A percentile compares a stretch with the other conserved stretches of the same genome.
Conservation (phyloP, 352 stramenopile species). For the Plasmopara halstedii region DNA sequence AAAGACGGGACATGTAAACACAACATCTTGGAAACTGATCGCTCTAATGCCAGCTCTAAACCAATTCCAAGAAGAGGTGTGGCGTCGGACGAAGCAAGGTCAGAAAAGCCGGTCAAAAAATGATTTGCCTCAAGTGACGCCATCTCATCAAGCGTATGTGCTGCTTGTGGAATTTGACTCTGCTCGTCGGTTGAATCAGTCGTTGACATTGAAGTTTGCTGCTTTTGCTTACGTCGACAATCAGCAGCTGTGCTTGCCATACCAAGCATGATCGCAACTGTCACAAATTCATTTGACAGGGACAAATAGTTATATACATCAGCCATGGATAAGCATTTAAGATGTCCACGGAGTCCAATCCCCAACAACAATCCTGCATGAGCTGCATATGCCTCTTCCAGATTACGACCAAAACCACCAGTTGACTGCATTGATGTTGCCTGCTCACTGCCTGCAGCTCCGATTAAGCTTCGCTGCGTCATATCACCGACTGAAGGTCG, state of each 20-base stretch:
- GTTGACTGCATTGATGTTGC: constrained; percentile 6
- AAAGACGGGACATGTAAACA: constrained; percentile 97
- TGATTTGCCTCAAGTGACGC: constrained; percentile 9
- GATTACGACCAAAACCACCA: constrained; percentile 28
- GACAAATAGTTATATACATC: constrained; percentile 99
- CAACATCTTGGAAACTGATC: constrained; percentile 96
- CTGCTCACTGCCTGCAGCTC: constrained; percentile 6
- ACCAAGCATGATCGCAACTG: constrained; percentile 93
- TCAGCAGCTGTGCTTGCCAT: constrained; percentile 93
- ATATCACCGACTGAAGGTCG: constrained; percentile 50
- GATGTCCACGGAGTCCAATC: constrained; percentile 91
- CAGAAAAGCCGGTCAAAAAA: constrained; percentile 19
- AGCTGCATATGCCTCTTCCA: constrained; percentile 80
- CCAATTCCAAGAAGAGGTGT: constrained; percentile 32
- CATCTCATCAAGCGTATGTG: constrained; percentile 10
- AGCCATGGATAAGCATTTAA: constrained; percentile 92
- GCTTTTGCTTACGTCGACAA: constrained; percentile 49
- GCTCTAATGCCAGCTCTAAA: constrained; percentile 61
- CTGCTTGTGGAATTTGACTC: background rate
- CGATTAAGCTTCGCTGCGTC: constrained; percentile 7
- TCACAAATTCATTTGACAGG: constrained; percentile 94
- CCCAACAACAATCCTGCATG: constrained; percentile 95
- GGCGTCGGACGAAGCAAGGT: constrained; percentile 22
- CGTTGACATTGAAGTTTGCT: constrained; percentile 8
- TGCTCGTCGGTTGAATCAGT: background rate